Conservation (phyloP, 495 filamentous ascomycete species). For the Chaetomium cochliodes region DNA sequence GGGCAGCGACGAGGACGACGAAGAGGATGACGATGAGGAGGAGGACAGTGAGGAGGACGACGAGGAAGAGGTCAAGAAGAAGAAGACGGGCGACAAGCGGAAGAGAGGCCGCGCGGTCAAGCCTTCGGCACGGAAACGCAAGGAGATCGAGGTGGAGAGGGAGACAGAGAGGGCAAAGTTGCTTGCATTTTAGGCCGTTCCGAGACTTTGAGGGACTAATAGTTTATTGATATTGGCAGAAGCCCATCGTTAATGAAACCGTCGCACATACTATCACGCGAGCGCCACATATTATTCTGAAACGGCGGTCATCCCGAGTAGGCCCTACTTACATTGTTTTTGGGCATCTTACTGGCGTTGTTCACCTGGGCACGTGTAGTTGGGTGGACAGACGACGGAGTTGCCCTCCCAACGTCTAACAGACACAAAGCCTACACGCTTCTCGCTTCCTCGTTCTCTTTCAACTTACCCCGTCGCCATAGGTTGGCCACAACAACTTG, state of each 20-base stretch:
- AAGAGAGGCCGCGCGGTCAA: conserved; percentile 60
- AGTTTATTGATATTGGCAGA: background rate
- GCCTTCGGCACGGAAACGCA: conserved; percentile 62
- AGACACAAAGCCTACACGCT: too few species aligned
- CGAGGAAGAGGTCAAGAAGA: conserved; percentile 43
- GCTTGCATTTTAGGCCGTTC: conserved; percentile 42
- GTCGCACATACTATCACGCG: background rate
- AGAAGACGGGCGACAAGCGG: conserved; percentile 60
- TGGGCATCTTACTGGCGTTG: too few species aligned
- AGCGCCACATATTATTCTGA: too few species aligned
- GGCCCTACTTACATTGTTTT: too few species aligned
- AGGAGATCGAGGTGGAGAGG: conserved; percentile 72
- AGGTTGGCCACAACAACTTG: too few species aligned
- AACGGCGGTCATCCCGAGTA: too few species aligned
- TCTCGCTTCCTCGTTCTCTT: too few species aligned
- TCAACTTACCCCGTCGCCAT: too few species aligned
- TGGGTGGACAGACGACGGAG: too few species aligned
- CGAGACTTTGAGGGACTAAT: background rate
- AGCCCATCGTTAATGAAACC: background rate
- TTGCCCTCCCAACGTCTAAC: too few species aligned
- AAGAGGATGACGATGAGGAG: conserved; percentile 50
- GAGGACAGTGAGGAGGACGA: conserved; percentile 43
- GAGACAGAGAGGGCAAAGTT: conserved; percentile 50
- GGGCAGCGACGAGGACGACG: conserved; percentile 49
- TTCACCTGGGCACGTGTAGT: too few species aligned